Evolutionary conservation across 1,284 basidiomycete genomes (phyloP).

Genomic region (Bondarzewia mesenterica): DNA sequence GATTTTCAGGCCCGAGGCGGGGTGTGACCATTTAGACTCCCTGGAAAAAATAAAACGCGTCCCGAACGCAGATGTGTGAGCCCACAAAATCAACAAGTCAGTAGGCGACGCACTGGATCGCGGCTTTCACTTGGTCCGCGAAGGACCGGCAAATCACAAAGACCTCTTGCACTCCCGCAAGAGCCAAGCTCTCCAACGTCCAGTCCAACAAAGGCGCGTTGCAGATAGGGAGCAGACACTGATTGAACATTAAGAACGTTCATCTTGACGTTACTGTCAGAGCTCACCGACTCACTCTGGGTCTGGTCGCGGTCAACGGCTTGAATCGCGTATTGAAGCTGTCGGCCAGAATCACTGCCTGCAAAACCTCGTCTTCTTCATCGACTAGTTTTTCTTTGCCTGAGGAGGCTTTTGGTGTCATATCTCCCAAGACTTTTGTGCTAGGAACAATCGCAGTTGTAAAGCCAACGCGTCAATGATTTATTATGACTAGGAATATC

Average conservation of each 20-base stretch:
- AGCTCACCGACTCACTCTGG: constrained; percentile 50
- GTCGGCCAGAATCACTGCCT: constrained; percentile 91
- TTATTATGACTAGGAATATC: background rate
- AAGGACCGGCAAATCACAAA: constrained; percentile 91
- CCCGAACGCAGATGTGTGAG: background rate
- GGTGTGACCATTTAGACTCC: constrained; percentile 74
- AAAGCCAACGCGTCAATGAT: background rate
- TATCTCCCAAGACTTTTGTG: too few relatives aligned
- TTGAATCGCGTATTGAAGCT: constrained; percentile 91
- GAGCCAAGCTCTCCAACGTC: constrained; percentile 90
- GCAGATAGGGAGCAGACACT: constrained; percentile 92
- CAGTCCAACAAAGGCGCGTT: constrained; percentile 91
- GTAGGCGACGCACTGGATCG: constrained; percentile 57
- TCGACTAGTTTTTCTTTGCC: constrained; percentile 55
- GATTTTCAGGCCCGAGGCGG: constrained; percentile 74
- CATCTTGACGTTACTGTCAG: background rate
- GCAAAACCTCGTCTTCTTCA: constrained; percentile 75
- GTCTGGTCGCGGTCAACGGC: constrained; percentile 78
- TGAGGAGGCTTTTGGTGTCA: constrained; percentile 55
- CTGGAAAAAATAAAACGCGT: constrained; percentile 27
- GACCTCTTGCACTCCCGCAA: constrained; percentile 92
- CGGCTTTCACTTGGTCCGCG: constrained; percentile 74
- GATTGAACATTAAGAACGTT: constrained; percentile 1
- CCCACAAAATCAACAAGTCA: background rate
- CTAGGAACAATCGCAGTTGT: too few relatives aligned